A percentile compares a stretch with the other conserved stretches of the same genome.
Conservation (phyloP, 1,284 basidiomycete genomes). For the Albatrellus sp. region DNA sequence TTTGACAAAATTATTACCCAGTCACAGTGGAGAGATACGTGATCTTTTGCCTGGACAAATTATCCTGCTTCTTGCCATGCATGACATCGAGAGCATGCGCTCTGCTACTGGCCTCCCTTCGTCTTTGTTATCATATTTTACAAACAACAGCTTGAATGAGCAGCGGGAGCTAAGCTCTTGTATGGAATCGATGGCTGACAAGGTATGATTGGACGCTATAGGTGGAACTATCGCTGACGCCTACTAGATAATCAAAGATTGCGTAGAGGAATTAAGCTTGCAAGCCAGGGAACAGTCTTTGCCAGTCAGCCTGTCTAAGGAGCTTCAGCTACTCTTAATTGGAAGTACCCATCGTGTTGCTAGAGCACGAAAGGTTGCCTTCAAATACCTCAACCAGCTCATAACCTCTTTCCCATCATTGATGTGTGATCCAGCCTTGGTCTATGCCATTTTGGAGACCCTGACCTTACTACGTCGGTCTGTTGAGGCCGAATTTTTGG, state of each 20-base stretch:
- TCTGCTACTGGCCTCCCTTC: slow-evolving; percentile 74
- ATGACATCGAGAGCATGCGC: slow-evolving; percentile 84
- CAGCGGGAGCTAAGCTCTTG: slow-evolving; percentile 55
- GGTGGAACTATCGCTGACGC: background rate
- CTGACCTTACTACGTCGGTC: slow-evolving; percentile 80
- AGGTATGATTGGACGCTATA: slow-evolving; percentile 30
- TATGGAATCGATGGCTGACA: slow-evolving; percentile 82
- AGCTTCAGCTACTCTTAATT: slow-evolving; percentile 70
- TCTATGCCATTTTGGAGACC: slow-evolving; percentile 85
- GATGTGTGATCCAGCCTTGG: slow-evolving; percentile 82
- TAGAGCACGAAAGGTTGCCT: slow-evolving; percentile 74
- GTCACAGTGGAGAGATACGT: slow-evolving; percentile 63
- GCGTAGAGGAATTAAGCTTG: slow-evolving; percentile 54
- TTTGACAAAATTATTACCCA: slow-evolving; percentile 58
- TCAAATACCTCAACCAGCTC: slow-evolving; percentile 74
- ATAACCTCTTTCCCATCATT: slow-evolving; percentile 91
- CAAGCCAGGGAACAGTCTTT: slow-evolving; percentile 75
- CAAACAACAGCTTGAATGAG: slow-evolving; percentile 77
- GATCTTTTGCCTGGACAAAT: slow-evolving; percentile 75
- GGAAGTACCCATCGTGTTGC: slow-evolving; percentile 75
- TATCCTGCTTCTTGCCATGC: slow-evolving; percentile 80
- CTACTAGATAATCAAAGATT: slow-evolving; percentile 59
- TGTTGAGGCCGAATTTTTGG: slow-evolving; percentile 84
- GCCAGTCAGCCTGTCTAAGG: slow-evolving; percentile 58
- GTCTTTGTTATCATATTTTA: slow-evolving; percentile 80